phyloP scores from a whole-genome alignment of 208 protist genomes.

The Wallacemonas sp. region DNA sequence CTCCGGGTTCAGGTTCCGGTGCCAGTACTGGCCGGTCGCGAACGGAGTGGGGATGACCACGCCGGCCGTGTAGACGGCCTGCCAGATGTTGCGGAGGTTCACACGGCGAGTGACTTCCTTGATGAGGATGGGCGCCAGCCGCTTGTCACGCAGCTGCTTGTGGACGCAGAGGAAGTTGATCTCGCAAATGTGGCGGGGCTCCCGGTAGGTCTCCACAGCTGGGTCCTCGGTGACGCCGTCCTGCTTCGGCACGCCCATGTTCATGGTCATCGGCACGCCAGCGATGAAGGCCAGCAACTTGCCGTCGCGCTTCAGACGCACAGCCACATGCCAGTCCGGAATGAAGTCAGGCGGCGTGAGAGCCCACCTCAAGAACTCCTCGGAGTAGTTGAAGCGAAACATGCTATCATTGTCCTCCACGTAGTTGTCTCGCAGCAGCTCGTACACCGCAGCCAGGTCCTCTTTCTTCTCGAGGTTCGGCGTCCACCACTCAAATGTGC shows the following conservation, averaged over 20 bases:
- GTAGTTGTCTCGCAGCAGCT: constrained; percentile 98
- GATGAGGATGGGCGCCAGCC: constrained; percentile 98
- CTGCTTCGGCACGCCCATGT: constrained; percentile 64
- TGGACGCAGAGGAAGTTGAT: constrained; percentile 99
- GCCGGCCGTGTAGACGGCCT: constrained; percentile 99
- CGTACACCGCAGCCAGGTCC: constrained; percentile 89
- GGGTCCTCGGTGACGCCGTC: constrained; percentile 17
- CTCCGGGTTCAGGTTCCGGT: constrained; percentile 97
- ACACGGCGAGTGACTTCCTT: constrained; percentile 99
- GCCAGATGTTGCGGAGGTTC: constrained; percentile 94
- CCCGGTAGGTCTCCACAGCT: constrained; percentile 27
- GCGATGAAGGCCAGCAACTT: constrained; percentile 98
- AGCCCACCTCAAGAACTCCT: constrained; percentile 98
- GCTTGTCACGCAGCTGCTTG: constrained; percentile 97
- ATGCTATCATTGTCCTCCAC: constrained; percentile 99
- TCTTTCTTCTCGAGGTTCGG: constrained; percentile 83
- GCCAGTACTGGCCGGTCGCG: constrained; percentile 93
- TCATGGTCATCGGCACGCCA: constrained; percentile 93
- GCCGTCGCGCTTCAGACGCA: constrained; percentile 90
- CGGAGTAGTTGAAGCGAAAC: constrained; percentile 99
- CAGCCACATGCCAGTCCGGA: constrained; percentile 96
- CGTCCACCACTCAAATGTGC: constrained; percentile 95
- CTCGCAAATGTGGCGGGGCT: constrained; percentile 93
- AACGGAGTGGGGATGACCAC: constrained; percentile 97
- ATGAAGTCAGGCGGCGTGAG: constrained; percentile 95